Evolutionary conservation across 257 asterid genomes (phyloP).

Genomic region (Solanum peruvianum): DNA sequence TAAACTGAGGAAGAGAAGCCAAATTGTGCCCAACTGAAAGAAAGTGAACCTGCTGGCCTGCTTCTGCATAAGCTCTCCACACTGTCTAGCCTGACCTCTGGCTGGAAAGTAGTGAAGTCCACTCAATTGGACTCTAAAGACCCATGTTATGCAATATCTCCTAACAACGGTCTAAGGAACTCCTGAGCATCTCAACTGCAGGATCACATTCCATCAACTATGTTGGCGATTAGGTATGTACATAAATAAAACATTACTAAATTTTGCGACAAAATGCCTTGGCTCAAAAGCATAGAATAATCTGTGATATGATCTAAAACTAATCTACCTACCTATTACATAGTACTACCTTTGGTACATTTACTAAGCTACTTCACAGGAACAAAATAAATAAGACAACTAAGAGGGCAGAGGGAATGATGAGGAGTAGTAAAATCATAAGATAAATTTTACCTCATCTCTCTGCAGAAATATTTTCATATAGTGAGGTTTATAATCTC

Average conservation of each 20-base stretch:
- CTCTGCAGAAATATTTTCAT: background rate
- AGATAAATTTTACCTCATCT: background rate
- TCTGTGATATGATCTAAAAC: background rate
- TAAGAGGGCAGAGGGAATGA: background rate
- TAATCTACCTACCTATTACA: background rate
- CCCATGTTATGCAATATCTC: background rate
- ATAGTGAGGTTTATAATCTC: background rate
- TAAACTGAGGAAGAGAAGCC: background rate
- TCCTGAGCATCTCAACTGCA: background rate
- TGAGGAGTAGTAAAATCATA: background rate
- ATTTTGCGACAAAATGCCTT: background rate
- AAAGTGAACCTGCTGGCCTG: background rate
- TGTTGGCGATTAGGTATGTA: background rate
- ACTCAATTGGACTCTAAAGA: background rate
- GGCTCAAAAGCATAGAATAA: background rate
- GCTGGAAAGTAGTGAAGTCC: background rate
- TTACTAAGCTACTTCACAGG: background rate
- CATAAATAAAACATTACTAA: background rate
- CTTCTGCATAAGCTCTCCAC: background rate
- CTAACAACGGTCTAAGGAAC: background rate
- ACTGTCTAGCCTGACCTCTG: background rate
- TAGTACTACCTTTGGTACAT: background rate
- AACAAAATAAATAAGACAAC: background rate
- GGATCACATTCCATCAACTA: background rate
- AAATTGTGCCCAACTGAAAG: background rate